Conservation (phyloP, 2,329 filamentous ascomycete species). For the Phaeoacremonium minimum region DNA sequence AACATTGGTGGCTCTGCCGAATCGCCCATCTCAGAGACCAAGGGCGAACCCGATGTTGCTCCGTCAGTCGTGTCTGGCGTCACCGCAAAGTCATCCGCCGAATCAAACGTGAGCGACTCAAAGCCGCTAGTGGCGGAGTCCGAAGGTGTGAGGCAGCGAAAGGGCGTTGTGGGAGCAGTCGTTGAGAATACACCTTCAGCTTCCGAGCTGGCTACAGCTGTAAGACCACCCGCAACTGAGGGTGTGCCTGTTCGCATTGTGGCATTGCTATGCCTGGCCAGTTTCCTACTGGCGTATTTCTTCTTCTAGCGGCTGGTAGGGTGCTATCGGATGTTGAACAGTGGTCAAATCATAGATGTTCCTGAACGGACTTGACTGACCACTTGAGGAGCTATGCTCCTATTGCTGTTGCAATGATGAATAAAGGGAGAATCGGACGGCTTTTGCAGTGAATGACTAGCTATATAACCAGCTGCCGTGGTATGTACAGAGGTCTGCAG, state of each 20-base stretch:
- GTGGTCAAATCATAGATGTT: too few relatives aligned
- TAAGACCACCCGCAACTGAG: slow-evolving; percentile 51
- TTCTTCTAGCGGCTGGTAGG: slow-evolving; percentile 72
- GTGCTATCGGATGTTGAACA: too few relatives aligned
- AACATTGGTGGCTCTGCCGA: too few relatives aligned
- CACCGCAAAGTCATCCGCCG: slow-evolving; percentile 12
- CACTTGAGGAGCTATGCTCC: too few relatives aligned
- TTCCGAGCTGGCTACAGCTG: slow-evolving; percentile 43
- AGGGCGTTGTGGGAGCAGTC: slow-evolving; percentile 40
- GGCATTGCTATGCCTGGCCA: slow-evolving; percentile 77
- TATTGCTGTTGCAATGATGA: too few relatives aligned
- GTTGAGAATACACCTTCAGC: slow-evolving; percentile 23
- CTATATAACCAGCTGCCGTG: too few relatives aligned
- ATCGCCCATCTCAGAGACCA: slow-evolving; percentile 12
- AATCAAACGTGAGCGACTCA: slow-evolving; percentile 19
- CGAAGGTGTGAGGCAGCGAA: slow-evolving; percentile 77
- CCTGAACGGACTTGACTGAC: too few relatives aligned
- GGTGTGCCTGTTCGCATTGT: slow-evolving; percentile 86
- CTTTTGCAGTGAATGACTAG: too few relatives aligned
- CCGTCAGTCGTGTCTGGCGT: slow-evolving; percentile 8
- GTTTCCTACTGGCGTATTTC: slow-evolving; percentile 92
- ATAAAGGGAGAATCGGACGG: too few relatives aligned
- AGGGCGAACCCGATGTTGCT: slow-evolving; percentile 12
- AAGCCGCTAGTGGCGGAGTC: slow-evolving; percentile 49
- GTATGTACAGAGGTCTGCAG: too few relatives aligned